Base-by-base conservation (phyloP, 495 filamentous ascomycete species). In the Aspergillus conjunctus region DNA sequence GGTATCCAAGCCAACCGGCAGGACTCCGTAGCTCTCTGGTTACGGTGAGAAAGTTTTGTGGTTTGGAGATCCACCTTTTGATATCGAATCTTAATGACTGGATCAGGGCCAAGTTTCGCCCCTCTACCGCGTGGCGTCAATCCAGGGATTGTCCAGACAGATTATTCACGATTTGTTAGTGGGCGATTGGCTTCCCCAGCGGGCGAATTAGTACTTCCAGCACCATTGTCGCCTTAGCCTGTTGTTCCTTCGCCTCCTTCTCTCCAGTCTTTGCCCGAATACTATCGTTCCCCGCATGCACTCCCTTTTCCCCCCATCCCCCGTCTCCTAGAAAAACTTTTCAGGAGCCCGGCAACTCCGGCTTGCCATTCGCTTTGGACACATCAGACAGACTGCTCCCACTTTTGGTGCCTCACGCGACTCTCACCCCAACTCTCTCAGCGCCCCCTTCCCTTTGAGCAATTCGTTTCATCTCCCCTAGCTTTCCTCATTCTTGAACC, bases 231-330 rank as follows among this genome's bases (percentile, higher is more conserved):
- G 56, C 12, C 30, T 32, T 21, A 54, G 51, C 32, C 31, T 26
- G 45, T 46, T 46, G 53, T 46, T 43, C 53, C 53, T 45, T 66
- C 60, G 62, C 53, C 50, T 62, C 58, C 41, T 60, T 54, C 18
- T 52, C 60, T 50, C 39, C 37, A 8, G 34, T 37, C 14, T 37
- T 53, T 53, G 26, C 26, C 26, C 26, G 5, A 26, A 26, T 2
- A 26, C 2, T 26, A 26, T 26, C 26, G 26, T 64, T 60, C 58
- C 54, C 53, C 48, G 64, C 60, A 66, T 60, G 22, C 51, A 8
- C 20, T 2, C 8, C 51, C 51, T 51, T 18, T 52, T 22, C 21
- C 18, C 39, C 21, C 18, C 43, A 22, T 32, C 20, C 20, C 20
- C 4, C 20, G n/a, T 30, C 26, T 51, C 49, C 26, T n/a, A 30